Base-by-base conservation (phyloP, 2,329 filamentous ascomycete species). In the Periconia digitata region DNA sequence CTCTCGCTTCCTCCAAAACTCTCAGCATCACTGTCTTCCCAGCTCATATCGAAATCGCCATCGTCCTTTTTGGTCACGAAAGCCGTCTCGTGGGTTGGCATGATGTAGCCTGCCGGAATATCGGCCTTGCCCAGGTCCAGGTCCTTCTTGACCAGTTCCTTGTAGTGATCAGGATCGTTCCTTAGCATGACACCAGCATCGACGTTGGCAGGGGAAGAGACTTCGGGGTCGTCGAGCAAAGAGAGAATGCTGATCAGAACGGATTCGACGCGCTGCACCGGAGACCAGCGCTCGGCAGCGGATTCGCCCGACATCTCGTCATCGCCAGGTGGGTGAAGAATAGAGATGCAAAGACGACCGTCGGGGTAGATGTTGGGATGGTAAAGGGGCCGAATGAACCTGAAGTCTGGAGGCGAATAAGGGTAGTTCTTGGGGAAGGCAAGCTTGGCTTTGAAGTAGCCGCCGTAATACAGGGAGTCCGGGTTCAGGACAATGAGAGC, bases 331-430 rank as follows among this genome's bases (percentile, higher is more conserved):
- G 84, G 82, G 72, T 99, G 92, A 10, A 99, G 84, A 63, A 99
- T 99, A 39, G 92, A 96, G 69, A 99, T 97, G 77, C 94, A 97
- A 38, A 97, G 82, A 58, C 86, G 86, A 62, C 92, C 92, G 70
- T 96, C 89, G 6, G 84, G 75, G 75, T 97, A 97, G 64, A 99
- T 86, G 71, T 99, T 99, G 3, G 92, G 92, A 71, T 99, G 92
- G 74, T 85, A 90, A 54, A 97, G 86, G 15, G 88, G 85, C 27
- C 80, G 81, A 16, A 84, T 70, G 74, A 99, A 97, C 55, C 86
- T 86, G 78, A 99, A 97, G 47, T 86, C 87, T 79, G 23, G 7
- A 10, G 92, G 92, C 36, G 83, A 80, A 75, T 89, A 95, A 0
- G 94, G 94, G 72, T 97, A 99, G 62, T 96, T 92, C 62, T 80